phyloP scores from a whole-genome alignment of 176 grass and related monocot genomes.

The Aegilops longissima region DNA sequence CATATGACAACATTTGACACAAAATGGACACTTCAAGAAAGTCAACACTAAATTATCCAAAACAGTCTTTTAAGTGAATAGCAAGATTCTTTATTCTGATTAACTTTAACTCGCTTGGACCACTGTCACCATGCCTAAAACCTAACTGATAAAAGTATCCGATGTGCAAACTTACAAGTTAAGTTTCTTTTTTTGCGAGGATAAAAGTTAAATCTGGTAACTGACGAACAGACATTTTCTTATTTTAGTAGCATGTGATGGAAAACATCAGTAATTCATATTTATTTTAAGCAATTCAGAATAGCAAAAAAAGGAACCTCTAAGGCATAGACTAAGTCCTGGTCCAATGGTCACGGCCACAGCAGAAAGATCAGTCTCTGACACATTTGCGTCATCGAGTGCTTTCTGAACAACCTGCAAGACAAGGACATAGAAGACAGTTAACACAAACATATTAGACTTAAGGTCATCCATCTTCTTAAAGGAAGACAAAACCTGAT shows the following conservation, averaged over 20 bases:
- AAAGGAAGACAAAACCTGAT: constrained; percentile 51
- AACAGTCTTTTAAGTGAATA: not conserved
- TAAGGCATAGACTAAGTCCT: constrained; percentile 88
- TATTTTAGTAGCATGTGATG: not conserved
- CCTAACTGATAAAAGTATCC: not conserved
- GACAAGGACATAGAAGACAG: not conserved
- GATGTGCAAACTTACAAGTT: not conserved
- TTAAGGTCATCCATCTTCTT: not conserved
- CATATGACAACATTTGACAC: constrained; percentile 10
- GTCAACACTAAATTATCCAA: not conserved
- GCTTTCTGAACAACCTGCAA: constrained; percentile 84
- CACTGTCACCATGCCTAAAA: not conserved
- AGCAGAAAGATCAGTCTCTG: constrained; percentile 73
- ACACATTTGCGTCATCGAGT: constrained; percentile 67
- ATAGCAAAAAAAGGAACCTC: constrained; percentile 42
- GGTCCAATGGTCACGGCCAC: constrained; percentile 91
- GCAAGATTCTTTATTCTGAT: not conserved
- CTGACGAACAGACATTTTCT: not conserved
- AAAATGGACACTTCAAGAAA: not conserved
- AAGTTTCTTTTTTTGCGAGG: not conserved
- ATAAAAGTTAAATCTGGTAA: not conserved
- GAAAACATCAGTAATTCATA: not conserved
- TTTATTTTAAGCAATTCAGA: not conserved
- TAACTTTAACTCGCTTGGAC: not conserved
- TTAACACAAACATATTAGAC: not conserved